These are phyloP conservation scores for Pseudohalonectria lignicola DNA, from an alignment of 2,329 filamentous ascomycete genomes.

Conservation along the genomic window DNA sequence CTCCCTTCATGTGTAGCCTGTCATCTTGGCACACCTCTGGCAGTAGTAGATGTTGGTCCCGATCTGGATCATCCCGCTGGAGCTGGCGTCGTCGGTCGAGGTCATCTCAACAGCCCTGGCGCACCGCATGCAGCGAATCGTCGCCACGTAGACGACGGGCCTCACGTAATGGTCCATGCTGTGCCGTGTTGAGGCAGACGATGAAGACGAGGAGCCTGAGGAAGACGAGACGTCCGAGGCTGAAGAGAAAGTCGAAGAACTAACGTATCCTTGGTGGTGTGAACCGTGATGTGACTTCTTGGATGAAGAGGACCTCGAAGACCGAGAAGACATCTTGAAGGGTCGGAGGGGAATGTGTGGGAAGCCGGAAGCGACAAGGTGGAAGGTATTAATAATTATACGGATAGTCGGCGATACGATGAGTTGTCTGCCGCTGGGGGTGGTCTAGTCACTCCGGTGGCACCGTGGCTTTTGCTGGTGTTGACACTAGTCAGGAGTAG, in stretches of 20 bases:
- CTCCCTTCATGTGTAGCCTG: constrained; percentile 52
- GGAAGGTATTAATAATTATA: too few relatives aligned
- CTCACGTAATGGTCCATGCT: constrained; percentile 37
- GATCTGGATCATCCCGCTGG: constrained; percentile 53
- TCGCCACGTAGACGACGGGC: constrained; percentile 42
- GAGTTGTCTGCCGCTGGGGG: too few relatives aligned
- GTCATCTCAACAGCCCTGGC: constrained; percentile 49
- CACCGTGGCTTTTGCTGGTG: too few relatives aligned
- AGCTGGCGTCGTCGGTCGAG: constrained; percentile 45
- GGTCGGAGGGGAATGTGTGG: too few relatives aligned
- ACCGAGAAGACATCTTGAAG: constrained; percentile 17
- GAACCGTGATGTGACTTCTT: too few relatives aligned
- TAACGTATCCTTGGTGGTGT: constrained; percentile 22
- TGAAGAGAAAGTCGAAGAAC: constrained; percentile 25
- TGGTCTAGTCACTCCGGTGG: too few relatives aligned
- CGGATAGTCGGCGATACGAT: too few relatives aligned
- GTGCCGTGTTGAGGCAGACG: constrained; percentile 20
- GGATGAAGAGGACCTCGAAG: constrained; percentile 22
- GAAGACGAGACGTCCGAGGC: constrained; percentile 29
- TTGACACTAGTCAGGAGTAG: too few relatives aligned
- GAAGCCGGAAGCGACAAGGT: too few relatives aligned
- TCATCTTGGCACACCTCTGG: constrained; percentile 50
- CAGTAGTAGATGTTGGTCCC: constrained; percentile 58
- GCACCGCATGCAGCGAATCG: constrained; percentile 53
- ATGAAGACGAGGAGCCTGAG: constrained; percentile 20